A percentile compares a stretch with the other conserved stretches of the same genome.
Conservation (phyloP, 2,329 filamentous ascomycete genomes). For the Neonectria ditissima region DNA sequence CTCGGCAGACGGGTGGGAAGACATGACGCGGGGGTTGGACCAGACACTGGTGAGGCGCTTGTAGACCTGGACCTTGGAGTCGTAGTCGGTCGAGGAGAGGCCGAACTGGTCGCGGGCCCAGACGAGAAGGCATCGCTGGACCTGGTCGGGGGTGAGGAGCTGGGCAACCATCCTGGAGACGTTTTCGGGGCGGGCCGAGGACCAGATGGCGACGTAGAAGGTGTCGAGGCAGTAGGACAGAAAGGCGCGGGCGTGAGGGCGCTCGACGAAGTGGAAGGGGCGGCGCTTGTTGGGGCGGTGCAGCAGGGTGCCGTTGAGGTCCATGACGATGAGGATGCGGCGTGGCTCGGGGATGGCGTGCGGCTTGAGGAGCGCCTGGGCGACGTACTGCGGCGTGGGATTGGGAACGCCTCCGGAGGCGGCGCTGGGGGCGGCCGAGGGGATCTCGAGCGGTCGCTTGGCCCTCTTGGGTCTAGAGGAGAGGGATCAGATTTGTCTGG, state of each 20-base stretch:
- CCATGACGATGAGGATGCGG: conserved; percentile 83
- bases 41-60: conserved; percentile 84
- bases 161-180: conserved; percentile 75
- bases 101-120: conserved; percentile 85
- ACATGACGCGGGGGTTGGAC: conserved; percentile 60
- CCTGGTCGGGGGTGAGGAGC: conserved; percentile 69
- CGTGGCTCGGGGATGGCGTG: conserved; percentile 59
- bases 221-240: conserved; percentile 78
- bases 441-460: background rate
- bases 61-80: conserved; percentile 83
- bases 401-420: conserved; percentile 70
- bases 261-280: conserved; percentile 68
- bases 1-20: conserved; percentile 57
- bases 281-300: conserved; percentile 69
- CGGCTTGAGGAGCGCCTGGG: conserved; percentile 60
- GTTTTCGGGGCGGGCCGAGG: conserved; percentile 81
- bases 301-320: conserved; percentile 93
- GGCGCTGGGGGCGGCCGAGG: conserved; percentile 45
- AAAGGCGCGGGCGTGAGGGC: conserved; percentile 77
- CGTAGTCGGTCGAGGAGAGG: conserved; percentile 73
- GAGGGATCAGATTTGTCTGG: background rate
- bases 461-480: background rate
- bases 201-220: conserved; percentile 90
- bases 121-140: conserved; percentile 69
- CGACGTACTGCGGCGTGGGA: conserved; percentile 71